Evolutionary conservation across 345 rosid species (phyloP), one percentile per base, ranked within the genome.

Genomic region (Pistacia atlantica): DNA sequence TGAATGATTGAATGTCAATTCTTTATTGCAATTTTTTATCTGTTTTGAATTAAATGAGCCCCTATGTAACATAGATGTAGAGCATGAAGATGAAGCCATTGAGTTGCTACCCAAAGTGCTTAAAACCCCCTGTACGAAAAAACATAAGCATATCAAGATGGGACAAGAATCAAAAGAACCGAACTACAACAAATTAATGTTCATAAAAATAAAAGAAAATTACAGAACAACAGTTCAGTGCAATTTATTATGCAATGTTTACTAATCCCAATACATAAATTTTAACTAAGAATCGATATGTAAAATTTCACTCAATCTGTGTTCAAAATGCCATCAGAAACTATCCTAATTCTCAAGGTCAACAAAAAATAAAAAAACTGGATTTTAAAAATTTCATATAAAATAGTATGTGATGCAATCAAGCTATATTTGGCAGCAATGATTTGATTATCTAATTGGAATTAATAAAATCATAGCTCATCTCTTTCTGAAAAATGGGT

Each of bases 31-130:
- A 69, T 49, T 76, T 35, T 60, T 48, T 4, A 52, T 31, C 49
- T 25, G 35, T 73, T 78, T 80, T 5, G 79, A 78, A 54, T 57
- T 35, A 77, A 78, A 72, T 1, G 78, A 79, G 20, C 73, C 71
- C 11, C 64, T 63, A 10, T 71, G 76, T 33, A 78, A 69, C 13
- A 65, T 48, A 65, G 74, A 69, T 8, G 78, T 66, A 14, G 77
- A 79, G 81, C 77, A 81, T 17, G 82, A 77, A 17, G 86, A 58
- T 45, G 83, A 65, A 72, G 86, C 76, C 91, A 88, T 88, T 67
- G 11, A 74, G 20, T 73, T 61, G 75, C 55, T 72, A 25, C 3
- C 37, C 46, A n/a, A 74, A 62, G 6, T 8, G 5, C 61, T 35
- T 54, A 46, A n/a, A 57, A 63, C 48, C 33, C 33, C 68, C 71